These are phyloP conservation scores for Xylariomycetidae sp. DNA, from an alignment of 2,329 filamentous ascomycete genomes.

Conservation along the genomic window DNA sequence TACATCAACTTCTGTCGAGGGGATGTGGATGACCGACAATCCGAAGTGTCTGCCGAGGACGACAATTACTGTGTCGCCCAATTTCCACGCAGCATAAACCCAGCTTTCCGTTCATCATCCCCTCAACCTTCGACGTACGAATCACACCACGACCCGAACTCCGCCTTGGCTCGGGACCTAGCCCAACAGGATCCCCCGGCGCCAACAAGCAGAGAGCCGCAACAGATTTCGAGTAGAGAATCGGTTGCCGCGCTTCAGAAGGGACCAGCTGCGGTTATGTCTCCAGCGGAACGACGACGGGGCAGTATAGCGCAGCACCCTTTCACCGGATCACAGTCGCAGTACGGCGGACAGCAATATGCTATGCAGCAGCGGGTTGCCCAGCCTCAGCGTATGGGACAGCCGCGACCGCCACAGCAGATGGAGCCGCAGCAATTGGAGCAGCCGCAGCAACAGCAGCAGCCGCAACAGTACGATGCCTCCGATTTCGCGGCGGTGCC, in stretches of 20 bases:
- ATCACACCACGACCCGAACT: conserved; percentile 83
- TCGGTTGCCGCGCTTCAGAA: too few relatives aligned
- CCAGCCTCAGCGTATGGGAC: too few relatives aligned
- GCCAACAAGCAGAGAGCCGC: conserved; percentile 43
- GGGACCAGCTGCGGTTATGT: conserved; percentile 11
- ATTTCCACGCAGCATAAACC: conserved; percentile 91
- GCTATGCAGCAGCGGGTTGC: too few relatives aligned
- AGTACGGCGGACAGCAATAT: too few relatives aligned
- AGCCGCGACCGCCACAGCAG: conserved; percentile 19
- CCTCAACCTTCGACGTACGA: conserved; percentile 90
- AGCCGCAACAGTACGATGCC: conserved; percentile 39
- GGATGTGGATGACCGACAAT: conserved; percentile 72
- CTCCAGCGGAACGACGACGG: conserved; percentile 10
- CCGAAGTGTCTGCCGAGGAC: conserved; percentile 71
- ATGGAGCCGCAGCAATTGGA: too few relatives aligned
- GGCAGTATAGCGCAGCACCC: conserved; percentile 4
- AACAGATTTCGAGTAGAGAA: conserved; percentile 41
- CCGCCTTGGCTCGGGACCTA: conserved; percentile 63
- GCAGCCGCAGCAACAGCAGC: too few relatives aligned
- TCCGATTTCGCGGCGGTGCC: conserved; percentile 66
- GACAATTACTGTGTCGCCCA: conserved; percentile 91
- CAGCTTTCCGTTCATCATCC: conserved; percentile 90
- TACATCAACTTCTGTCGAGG: conserved; percentile 99
- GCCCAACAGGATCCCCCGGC: conserved; percentile 47
- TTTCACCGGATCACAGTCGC: too few relatives aligned